phyloP scores from a whole-genome alignment of 139 green algal genomes.

The Gonium pectorale region DNA sequence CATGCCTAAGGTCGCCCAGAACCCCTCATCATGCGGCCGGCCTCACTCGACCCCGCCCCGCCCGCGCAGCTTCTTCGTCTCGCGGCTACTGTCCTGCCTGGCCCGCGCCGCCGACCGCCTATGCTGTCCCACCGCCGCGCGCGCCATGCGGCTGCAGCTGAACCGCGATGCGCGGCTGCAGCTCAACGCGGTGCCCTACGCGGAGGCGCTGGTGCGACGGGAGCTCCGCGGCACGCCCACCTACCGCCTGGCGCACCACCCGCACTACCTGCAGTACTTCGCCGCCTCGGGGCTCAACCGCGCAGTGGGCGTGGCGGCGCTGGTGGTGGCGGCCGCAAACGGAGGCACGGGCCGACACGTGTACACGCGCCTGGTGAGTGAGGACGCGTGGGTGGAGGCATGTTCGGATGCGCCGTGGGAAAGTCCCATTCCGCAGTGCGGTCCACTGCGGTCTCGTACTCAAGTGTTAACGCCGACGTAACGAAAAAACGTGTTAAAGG shows the following conservation, averaged over 20 bases:
- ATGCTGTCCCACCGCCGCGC: not conserved
- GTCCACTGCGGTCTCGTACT: not conserved
- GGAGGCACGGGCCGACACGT: not conserved
- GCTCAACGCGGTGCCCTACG: not conserved
- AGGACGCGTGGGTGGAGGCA: too few species aligned
- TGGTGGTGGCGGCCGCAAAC: slow-evolving; percentile 11
- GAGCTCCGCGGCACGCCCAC: slow-evolving; percentile 47
- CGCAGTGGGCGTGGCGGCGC: slow-evolving; percentile 1
- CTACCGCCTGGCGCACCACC: slow-evolving; percentile 54
- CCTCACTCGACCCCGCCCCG: not conserved
- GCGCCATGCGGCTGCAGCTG: not conserved
- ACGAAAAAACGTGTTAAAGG: too few species aligned
- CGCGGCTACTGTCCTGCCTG: slow-evolving; percentile 40
- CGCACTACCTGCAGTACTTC: slow-evolving; percentile 41
- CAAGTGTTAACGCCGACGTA: not conserved
- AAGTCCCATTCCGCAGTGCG: too few species aligned
- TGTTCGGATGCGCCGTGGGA: too few species aligned
- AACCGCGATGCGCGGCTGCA: not conserved
- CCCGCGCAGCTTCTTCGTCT: not conserved
- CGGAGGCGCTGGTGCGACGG: not conserved
- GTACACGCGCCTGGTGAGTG: slow-evolving; percentile 27
- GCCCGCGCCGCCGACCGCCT: slow-evolving; percentile 6
- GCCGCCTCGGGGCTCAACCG: slow-evolving; percentile 1
- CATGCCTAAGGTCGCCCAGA: too few species aligned
- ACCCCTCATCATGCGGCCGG: too few species aligned